Percentiles rank a stretch among this genome's conserved stretches.
These are phyloP conservation scores for Fistulinella prunicolor DNA, from an alignment of 768 basidiomycete genomes.

Conservation along the genomic window DNA sequence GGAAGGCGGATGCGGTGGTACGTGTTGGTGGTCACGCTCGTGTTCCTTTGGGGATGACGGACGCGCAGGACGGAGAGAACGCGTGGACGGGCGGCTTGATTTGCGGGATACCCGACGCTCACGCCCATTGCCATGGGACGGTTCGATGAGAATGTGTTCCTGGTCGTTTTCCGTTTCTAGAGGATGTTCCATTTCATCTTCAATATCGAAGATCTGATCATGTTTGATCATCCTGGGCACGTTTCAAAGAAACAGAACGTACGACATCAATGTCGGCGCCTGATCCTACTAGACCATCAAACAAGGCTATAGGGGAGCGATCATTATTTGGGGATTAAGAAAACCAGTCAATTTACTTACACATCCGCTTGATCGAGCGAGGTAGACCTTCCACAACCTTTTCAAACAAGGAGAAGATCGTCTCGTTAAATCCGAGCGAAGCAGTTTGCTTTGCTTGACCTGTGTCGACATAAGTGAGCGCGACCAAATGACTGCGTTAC, in stretches of 20 bases:
- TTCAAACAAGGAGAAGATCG: constrained; percentile 63
- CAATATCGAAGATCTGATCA: constrained; percentile 72
- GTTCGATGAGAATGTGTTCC: constrained; percentile 14
- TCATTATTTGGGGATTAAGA: background rate
- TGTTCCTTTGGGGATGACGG: constrained; percentile 24
- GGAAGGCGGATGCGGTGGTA: constrained; percentile 2
- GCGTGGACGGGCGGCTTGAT: constrained; percentile 32
- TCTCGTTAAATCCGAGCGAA: constrained; percentile 69
- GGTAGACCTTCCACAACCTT: constrained; percentile 73
- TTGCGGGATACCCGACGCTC: constrained; percentile 34
- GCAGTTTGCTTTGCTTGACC: constrained; percentile 66
- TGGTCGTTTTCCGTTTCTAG: constrained; percentile 8
- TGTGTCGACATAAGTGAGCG: constrained; percentile 7
- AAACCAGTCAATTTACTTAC: constrained; percentile 42
- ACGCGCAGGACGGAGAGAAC: constrained; percentile 17
- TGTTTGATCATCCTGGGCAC: background rate
- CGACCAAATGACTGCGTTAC: background rate
- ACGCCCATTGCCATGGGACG: constrained; percentile 5
- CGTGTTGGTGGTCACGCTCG: constrained; percentile 7
- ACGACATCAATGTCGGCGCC: constrained; percentile 75
- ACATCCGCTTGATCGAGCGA: constrained; percentile 65
- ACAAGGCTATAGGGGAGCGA: constrained; percentile 51
- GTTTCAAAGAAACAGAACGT: constrained; percentile 17
- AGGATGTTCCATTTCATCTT: constrained; percentile 45
- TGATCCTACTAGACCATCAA: constrained; percentile 75